Percentiles rank a stretch among this genome's conserved stretches.
Evolutionary conservation across 208 protist genomes (phyloP).

Genomic region (Leishmania martiniquensis): DNA sequence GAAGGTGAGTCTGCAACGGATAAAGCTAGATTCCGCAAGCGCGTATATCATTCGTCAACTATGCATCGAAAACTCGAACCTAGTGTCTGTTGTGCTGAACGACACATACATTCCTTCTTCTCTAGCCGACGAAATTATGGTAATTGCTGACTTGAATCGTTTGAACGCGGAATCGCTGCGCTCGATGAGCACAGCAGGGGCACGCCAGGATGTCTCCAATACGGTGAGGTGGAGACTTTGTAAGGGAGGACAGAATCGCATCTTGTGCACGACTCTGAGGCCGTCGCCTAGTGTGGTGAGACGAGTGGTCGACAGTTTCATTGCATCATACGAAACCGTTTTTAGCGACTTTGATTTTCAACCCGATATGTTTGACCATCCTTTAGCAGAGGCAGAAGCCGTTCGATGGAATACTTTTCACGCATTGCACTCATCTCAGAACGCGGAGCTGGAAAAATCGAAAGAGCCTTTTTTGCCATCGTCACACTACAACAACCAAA

Average conservation of each 20-base stretch:
- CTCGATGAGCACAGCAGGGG: slow-evolving; percentile 1
- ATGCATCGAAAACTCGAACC: slow-evolving; percentile 32
- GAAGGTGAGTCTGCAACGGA: slow-evolving; percentile 42
- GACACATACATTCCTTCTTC: slow-evolving; percentile 38
- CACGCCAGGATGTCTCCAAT: slow-evolving; percentile 9
- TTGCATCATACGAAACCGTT: slow-evolving; percentile 6
- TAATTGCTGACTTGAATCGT: slow-evolving; percentile 52
- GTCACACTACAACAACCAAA: slow-evolving; percentile 44
- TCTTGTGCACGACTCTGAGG: neutral
- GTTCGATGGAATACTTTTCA: slow-evolving; percentile 23
- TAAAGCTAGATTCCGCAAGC: slow-evolving; percentile 34
- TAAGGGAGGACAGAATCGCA: neutral
- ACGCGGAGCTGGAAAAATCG: neutral
- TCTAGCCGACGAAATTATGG: slow-evolving; percentile 38
- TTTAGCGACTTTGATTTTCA: slow-evolving; percentile 23
- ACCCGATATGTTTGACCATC: slow-evolving; percentile 9
- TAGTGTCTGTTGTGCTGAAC: slow-evolving; percentile 39
- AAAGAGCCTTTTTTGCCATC: slow-evolving; percentile 25
- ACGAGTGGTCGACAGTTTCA: slow-evolving; percentile 20
- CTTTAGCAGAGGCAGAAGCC: slow-evolving; percentile 8
- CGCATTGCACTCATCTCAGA: neutral
- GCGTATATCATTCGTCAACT: slow-evolving; percentile 43
- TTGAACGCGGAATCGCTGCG: slow-evolving; percentile 22
- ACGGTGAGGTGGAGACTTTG: slow-evolving; percentile 21
- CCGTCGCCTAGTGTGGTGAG: neutral